phyloP scores from a whole-genome alignment of 306 rosid genomes.

The Trifolium fragiferum region DNA sequence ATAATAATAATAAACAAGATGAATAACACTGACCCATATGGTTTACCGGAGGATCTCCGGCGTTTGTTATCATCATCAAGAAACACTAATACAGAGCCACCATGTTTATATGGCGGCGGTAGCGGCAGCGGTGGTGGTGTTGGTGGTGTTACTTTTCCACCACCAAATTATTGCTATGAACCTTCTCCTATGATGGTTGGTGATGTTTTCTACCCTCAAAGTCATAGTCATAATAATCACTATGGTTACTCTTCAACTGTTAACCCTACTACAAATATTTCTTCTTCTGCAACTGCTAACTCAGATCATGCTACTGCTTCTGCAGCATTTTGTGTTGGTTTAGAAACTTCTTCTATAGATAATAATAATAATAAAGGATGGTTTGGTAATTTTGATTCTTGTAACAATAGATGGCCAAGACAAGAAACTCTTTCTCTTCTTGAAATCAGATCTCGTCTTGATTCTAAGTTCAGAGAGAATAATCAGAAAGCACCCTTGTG shows the following conservation, averaged over 20 bases:
- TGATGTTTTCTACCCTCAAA: constrained; percentile 49
- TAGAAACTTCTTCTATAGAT: constrained; percentile 13
- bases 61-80: constrained; percentile 51
- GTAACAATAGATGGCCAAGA: constrained; percentile 74
- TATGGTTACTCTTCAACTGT: constrained; percentile 28
- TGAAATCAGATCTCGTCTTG: constrained; percentile 88
- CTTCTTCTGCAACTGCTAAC: neutral
- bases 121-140: neutral
- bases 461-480: constrained; percentile 77
- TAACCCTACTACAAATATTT: neutral
- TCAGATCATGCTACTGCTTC: neutral
- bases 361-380: constrained; percentile 51
- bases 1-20: too few relatives aligned
- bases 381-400: constrained; percentile 54
- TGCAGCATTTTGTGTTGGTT: constrained; percentile 11
- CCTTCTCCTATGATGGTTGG: constrained; percentile 33
- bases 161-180: constrained; percentile 43
- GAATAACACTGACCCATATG: constrained; percentile 50
- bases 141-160: constrained; percentile 12
- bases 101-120: neutral
- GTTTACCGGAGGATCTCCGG: constrained; percentile 69
- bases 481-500: constrained; percentile 84
- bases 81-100: constrained; percentile 32
- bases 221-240: constrained; percentile 9
- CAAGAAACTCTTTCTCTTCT: constrained; percentile 84